A percentile compares a stretch with the other conserved stretches of the same genome.
Evolutionary conservation across 495 filamentous ascomycete species (phyloP).

Genomic region (Zalerion maritima): DNA sequence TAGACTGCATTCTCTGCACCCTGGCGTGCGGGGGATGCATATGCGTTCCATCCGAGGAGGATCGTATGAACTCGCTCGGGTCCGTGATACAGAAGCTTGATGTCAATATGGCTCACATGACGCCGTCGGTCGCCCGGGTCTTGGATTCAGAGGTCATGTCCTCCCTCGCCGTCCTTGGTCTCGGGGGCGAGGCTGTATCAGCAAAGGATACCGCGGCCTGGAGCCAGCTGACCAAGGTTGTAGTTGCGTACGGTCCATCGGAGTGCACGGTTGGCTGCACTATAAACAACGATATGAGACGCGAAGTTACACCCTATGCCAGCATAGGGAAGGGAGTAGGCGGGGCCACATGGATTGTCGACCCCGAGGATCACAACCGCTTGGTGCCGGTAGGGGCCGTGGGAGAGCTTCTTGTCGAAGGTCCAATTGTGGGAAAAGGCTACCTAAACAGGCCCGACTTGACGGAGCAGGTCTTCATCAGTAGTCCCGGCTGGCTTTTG

Average conservation of each 20-base stretch:
- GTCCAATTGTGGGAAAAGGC: slow-evolving; percentile 33
- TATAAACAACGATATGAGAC: slow-evolving; percentile 19
- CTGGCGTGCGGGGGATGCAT: slow-evolving; percentile 43
- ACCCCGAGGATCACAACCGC: slow-evolving; percentile 33
- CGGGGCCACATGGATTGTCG: slow-evolving; percentile 39
- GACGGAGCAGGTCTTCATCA: slow-evolving; percentile 33
- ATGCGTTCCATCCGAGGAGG: slow-evolving; percentile 44
- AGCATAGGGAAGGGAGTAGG: slow-evolving; percentile 32
- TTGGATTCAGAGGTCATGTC: slow-evolving; percentile 25
- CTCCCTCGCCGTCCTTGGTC: slow-evolving; percentile 22
- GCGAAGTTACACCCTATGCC: slow-evolving; percentile 17
- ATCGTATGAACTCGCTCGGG: slow-evolving; percentile 26
- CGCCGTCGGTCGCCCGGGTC: slow-evolving; percentile 40
- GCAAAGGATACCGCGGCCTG: slow-evolving; percentile 23
- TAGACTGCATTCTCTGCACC: slow-evolving; percentile 36
- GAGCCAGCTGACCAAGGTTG: slow-evolving; percentile 20
- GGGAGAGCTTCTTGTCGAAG: slow-evolving; percentile 51
- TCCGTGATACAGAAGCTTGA: slow-evolving; percentile 20
- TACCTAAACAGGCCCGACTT: slow-evolving; percentile 33
- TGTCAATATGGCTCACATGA: slow-evolving; percentile 30
- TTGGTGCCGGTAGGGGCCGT: slow-evolving; percentile 43
- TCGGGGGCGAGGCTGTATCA: slow-evolving; percentile 27
- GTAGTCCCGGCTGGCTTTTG: slow-evolving; percentile 33
- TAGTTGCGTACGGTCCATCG: slow-evolving; percentile 46
- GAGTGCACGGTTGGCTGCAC: slow-evolving; percentile 39